Evolutionary conservation across 768 basidiomycete genomes (phyloP), one percentile per base, ranked within the genome.

Genomic region (Kwoniella newhampshirensis): DNA sequence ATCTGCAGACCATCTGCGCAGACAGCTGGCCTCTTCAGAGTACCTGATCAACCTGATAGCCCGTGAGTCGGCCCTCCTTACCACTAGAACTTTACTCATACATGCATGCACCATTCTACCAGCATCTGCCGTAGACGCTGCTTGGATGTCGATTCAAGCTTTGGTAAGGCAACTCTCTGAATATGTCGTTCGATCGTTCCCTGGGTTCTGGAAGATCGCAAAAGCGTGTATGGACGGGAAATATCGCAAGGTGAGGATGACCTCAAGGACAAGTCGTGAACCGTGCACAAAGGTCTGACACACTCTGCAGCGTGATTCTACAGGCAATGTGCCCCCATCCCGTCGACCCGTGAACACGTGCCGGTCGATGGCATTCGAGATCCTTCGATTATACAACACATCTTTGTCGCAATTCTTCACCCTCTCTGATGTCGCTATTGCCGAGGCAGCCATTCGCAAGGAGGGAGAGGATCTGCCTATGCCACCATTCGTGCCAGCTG

Each of bases 181-280:
- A 73, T 83, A 83, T 37, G 82, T 97, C 75, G 75, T 92, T 12
- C 80, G 86, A n/a, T 83, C 87, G 1, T 81, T 99, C 21, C 92
- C 94, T 13, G 89, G 83, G 67, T 97, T 97, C 78, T 94, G 91
- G 91, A 87, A 86, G 71, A 88, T 99, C 45, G 86, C 89, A 1
- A 89, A 84, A 75, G 85, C 83, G 21, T 94, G 92, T 70, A 85
- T 93, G 78, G 92, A 96, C 40, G 94, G 96, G 4, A 91, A 89
- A 75, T 92, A 88, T 74, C 87, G 85, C 75, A 91, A 86, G 82
- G 92, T 92, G 51, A 53, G 78, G n/a, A n/a, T n/a, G n/a, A n/a
- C n/a, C n/a, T 49, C 39, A 4, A 30, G 11, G 27, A 11, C 20
- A n/a, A n/a, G n/a, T n/a, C n/a, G 23, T 25, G 9, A 32, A 32